Base-by-base conservation (phyloP, 805 yeast genomes). In the Lipomyces sp. region DNA sequence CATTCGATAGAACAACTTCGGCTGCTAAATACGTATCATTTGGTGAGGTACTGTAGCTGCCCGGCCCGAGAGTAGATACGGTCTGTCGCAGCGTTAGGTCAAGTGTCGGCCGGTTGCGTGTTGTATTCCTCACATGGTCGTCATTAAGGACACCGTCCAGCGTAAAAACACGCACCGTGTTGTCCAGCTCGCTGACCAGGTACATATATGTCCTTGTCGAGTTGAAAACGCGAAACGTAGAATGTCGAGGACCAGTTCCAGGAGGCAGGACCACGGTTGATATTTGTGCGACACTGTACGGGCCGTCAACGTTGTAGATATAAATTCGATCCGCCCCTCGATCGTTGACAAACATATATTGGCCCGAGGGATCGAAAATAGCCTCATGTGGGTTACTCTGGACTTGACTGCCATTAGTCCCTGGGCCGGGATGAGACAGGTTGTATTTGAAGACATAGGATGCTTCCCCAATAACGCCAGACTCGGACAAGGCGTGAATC, bases 281-380 rank as follows among this genome's bases (percentile, higher is more conserved):
- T 39, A 39, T 39, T 39, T 4, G 45, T 15, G 45, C 15, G n/a
- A 39, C 45, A 39, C 11, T 39, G 18, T 39, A 39, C 45, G 45
- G 45, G 45, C 45, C 45, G 11, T 39, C 45, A n/a, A 39, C 45
- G 6, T 39, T 8, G 45, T 39, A 39, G 45, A 39, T n/a, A 39
- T 39, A 39, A 39, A 39, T 39, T 39, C 10, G 11, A n/a, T 39
- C 45, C 11, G 45, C 45, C 45, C 45, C 45, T 13, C 45, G 45
- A n/a, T 39, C 45, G 45, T 39, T 39, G 4, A 39, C 45, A 39
- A 39, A 39, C 45, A 39, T 39, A n/a, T 39, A 39, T 39, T 39
- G 45, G 45, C 45, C 45, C 11, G 45, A 39, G 45, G 45, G 45
- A 39, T 39, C 45, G 45, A 39, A 39, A 39, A 39, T 39, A 39